Evolutionary conservation across 106 monocot genomes (phyloP), one percentile per base, ranked within the genome.

Genomic region (Agapanthus africanus): DNA sequence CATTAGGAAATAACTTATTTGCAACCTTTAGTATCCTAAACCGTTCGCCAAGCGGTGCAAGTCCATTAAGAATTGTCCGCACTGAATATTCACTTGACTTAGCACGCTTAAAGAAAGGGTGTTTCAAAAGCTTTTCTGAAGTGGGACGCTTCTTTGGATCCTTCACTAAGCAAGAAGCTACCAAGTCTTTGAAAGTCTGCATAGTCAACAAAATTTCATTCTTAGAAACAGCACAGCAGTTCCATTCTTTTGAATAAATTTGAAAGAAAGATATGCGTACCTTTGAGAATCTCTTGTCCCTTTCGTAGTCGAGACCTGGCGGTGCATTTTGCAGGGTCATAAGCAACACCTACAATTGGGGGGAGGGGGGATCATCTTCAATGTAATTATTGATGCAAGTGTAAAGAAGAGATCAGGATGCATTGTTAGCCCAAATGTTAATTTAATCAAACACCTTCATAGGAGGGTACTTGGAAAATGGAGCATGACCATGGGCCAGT

Each of bases 261-360:
- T n/a, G 34, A 54, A 73, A 34, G 27, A 35, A 64, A 62, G 10
- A 70, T 47, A 30, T 66, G 66, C 30, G 6, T 66, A 86, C 91
- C 86, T 86, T 88, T 66, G 91, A 88, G 74, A 94, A 94, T 76
- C 83, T 79, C 71, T 80, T 88, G 61, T 91, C 95, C 49, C 95
- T 84, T 71, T 97, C 87, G 59, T 97, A 97, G 46, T 87, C 87
- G 66, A 97, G 78, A 68, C 92, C 91, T 21, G 92, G 97, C 31
- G 92, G 92, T 40, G 97, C 92, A 87, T 97, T 97, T 78, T 97
- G 97, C 47, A 90, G 76, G 51, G 97, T 97, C 97, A 92, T 92
- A 66, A 97, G 89, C 74, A 92, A 84, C 25, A 92, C 92, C 88
- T 95, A 72, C 39, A 72, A 47, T 34, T 33, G 38, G 22, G 35